Conservation (phyloP, 441 rosid species). For the Adansonia rubrostipa region DNA sequence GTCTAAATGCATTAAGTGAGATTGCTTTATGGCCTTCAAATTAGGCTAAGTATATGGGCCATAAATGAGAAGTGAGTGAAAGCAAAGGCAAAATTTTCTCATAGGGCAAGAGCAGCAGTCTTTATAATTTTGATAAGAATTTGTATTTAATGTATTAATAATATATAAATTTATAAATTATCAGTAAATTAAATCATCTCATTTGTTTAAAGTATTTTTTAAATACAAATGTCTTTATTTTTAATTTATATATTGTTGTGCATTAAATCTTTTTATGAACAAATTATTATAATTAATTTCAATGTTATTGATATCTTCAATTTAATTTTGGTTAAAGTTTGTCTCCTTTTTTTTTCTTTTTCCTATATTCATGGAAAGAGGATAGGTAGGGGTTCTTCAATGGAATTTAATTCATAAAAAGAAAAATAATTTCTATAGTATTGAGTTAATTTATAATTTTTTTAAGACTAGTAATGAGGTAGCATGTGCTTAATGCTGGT, state of each 20-base stretch:
- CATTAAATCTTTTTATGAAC: no score
- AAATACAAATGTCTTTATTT: no score
- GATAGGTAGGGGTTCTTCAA: not conserved
- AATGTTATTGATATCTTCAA: not conserved
- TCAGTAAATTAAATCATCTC: no score
- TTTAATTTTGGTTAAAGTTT: not conserved
- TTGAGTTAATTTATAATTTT: not conserved
- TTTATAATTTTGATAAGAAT: not conserved
- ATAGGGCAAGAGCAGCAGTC: not conserved
- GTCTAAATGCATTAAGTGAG: conserved; percentile 34
- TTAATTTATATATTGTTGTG: no score
- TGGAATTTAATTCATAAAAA: not conserved
- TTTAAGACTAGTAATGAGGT: not conserved
- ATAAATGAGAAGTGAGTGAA: not conserved
- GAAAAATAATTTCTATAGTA: not conserved
- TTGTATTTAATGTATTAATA: no score
- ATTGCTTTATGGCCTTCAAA: conserved; percentile 48
- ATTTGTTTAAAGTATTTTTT: no score
- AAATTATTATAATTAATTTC: not conserved
- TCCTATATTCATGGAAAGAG: no score
- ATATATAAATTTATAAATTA: no score
- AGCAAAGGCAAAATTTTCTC: not conserved
- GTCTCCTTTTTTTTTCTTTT: not conserved
- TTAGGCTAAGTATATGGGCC: conserved; percentile 43
- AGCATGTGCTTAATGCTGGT: conserved; percentile 9